phyloP scores from a whole-genome alignment of 345 rosid genomes.

The Lenwebbia sp. region DNA sequence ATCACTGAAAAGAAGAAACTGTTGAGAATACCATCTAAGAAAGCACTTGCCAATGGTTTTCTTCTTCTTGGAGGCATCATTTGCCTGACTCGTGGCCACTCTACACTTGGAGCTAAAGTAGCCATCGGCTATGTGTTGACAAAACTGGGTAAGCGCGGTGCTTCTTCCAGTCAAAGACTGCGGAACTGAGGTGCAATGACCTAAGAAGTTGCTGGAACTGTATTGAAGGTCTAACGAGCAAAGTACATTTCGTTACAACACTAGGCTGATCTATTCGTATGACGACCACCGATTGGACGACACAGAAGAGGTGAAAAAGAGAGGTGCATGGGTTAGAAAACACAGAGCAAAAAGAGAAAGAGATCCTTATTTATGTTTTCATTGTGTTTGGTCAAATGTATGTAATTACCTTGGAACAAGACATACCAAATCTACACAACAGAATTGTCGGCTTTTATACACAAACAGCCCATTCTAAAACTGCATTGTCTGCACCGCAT shows the following conservation, averaged over 20 bases:
- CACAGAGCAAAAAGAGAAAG: neutral
- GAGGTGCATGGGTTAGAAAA: neutral
- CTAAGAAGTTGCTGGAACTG: neutral
- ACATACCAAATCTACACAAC: neutral
- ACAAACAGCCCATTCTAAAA: neutral
- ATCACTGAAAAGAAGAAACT: slow-evolving; percentile 21
- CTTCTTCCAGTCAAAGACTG: slow-evolving; percentile 25
- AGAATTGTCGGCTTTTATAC: neutral
- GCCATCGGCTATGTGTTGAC: slow-evolving; percentile 74
- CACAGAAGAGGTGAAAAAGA: neutral
- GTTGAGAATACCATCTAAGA: slow-evolving; percentile 50
- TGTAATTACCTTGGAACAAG: neutral
- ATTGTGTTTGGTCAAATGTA: neutral
- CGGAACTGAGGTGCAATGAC: slow-evolving; percentile 2
- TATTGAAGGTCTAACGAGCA: neutral
- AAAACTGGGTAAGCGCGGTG: slow-evolving; percentile 48
- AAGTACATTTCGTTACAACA: neutral
- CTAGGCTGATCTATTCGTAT: neutral
- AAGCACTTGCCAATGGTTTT: slow-evolving; percentile 52
- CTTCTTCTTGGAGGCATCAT: slow-evolving; percentile 64
- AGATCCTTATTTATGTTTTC: neutral
- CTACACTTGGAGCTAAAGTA: slow-evolving; percentile 71
- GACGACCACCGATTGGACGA: neutral
- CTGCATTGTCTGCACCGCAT: neutral
- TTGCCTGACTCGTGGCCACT: slow-evolving; percentile 65